Percentiles rank a stretch among this genome's conserved stretches.
Evolutionary conservation across 495 filamentous ascomycete species (phyloP).

Genomic region (Clohesyomyces aquaticus): DNA sequence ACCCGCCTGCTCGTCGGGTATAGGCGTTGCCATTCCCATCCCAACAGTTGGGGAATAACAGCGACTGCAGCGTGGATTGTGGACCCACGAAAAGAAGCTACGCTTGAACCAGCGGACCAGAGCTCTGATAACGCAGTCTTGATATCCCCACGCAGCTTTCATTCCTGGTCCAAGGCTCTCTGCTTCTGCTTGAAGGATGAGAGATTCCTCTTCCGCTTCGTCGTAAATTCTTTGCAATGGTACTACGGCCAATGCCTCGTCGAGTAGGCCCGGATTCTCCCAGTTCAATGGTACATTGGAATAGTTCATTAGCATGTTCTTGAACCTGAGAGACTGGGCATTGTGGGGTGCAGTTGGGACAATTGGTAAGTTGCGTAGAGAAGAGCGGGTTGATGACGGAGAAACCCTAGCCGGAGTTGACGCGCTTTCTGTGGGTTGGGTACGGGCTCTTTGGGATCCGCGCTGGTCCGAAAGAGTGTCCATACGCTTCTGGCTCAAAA

Average conservation of each 20-base stretch:
- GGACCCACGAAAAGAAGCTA: conserved; percentile 92
- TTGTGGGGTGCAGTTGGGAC: conserved; percentile 77
- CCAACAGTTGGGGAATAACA: conserved; percentile 82
- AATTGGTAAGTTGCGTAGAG: conserved; percentile 74
- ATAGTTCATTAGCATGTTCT: conserved; percentile 75
- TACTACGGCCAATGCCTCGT: conserved; percentile 83
- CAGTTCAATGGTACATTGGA: conserved; percentile 86
- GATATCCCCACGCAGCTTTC: conserved; percentile 92
- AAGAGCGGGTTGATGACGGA: conserved; percentile 62
- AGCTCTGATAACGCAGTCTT: conserved; percentile 92
- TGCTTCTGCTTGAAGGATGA: conserved; percentile 81
- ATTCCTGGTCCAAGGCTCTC: conserved; percentile 69
- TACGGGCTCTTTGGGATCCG: conserved; percentile 54
- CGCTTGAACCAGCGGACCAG: conserved; percentile 90
- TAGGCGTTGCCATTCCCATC: conserved; percentile 77
- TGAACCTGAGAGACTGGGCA: conserved; percentile 75
- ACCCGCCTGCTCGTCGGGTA: conserved; percentile 80
- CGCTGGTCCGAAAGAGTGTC: conserved; percentile 68
- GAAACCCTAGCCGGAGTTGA: background rate
- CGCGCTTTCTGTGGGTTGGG: conserved; percentile 40
- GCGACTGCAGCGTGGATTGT: conserved; percentile 81
- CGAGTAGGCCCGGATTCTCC: conserved; percentile 92
- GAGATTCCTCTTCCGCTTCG: conserved; percentile 88
- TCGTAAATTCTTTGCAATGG: conserved; percentile 86
- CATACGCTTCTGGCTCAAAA: conserved; percentile 75